phyloP scores from a whole-genome alignment of 2,329 filamentous ascomycete species.

The Aspergillus neoniger region DNA sequence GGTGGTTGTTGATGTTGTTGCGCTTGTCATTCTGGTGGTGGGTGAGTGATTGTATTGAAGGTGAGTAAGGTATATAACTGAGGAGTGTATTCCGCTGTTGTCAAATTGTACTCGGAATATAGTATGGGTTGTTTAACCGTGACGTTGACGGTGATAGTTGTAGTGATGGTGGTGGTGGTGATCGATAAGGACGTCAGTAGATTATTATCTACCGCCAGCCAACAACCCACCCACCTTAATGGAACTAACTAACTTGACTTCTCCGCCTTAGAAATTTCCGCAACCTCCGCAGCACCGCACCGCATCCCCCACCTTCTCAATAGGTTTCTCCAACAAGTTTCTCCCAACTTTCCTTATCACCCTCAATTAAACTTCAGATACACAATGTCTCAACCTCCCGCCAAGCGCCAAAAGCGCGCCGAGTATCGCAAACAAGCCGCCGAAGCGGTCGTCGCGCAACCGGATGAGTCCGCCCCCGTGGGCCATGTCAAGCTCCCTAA shows the following conservation, averaged over 20 bases:
- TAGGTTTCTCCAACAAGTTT: not conserved
- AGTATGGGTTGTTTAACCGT: too few relatives aligned
- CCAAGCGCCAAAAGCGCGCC: constrained; percentile 59
- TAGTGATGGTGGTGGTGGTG: not conserved
- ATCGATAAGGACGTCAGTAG: not conserved
- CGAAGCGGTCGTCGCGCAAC: constrained; percentile 24
- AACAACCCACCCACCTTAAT: not conserved
- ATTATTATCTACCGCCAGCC: not conserved
- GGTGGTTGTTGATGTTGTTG: constrained; percentile 8
- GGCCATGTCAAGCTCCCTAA: constrained; percentile 67
- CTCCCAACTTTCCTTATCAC: not conserved
- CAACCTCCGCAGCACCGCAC: not conserved
- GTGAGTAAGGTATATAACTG: accelerated
- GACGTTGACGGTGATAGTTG: too few relatives aligned
- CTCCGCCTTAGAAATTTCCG: constrained; percentile 7
- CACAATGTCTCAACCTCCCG: constrained; percentile 11
- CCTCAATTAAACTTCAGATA: not conserved
- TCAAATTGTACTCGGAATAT: not conserved
- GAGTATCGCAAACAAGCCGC: constrained; percentile 61
- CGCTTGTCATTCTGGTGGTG: not conserved
- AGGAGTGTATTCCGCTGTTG: not conserved
- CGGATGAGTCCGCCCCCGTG: constrained; percentile 30
- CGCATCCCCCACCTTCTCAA: not conserved
- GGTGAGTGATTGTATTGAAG: not conserved
- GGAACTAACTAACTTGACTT: not conserved